Conservation (phyloP, 257 asterid species). For the Striga asiatica region DNA sequence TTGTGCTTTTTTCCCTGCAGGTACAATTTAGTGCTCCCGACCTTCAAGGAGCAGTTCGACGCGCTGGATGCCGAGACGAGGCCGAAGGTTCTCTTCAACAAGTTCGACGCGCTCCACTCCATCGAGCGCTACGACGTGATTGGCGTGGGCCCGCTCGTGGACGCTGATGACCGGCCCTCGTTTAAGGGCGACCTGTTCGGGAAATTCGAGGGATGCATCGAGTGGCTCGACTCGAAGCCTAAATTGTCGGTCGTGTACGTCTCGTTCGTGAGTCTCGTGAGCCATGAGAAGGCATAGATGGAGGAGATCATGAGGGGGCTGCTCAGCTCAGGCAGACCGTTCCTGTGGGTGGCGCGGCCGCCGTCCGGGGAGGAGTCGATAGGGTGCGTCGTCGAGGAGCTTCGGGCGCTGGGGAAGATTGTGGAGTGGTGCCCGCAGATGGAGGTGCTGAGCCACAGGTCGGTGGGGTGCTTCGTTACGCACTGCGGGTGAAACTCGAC, state of each 20-base stretch:
- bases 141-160: slow-evolving; percentile 40
- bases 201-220: slow-evolving; percentile 21
- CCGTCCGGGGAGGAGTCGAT: too few relatives aligned
- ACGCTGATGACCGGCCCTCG: slow-evolving; percentile 21
- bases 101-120: slow-evolving; percentile 30
- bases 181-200: slow-evolving; percentile 32
- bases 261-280: slow-evolving; percentile 46
- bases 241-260: slow-evolving; percentile 41
- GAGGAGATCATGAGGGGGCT: slow-evolving; percentile 48
- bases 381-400: slow-evolving; percentile 20
- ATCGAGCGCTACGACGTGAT: slow-evolving; percentile 20
- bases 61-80: slow-evolving; percentile 17
- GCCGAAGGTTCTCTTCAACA: slow-evolving; percentile 40
- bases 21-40: slow-evolving; percentile 11
- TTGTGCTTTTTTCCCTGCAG: not conserved
- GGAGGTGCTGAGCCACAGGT: slow-evolving; percentile 33
- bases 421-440: slow-evolving; percentile 48
- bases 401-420: slow-evolving; percentile 25
- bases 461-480: slow-evolving; percentile 38
- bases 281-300: slow-evolving; percentile 17
- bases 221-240: slow-evolving; percentile 32
- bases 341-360: slow-evolving; percentile 56
- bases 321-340: slow-evolving; percentile 26
- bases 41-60: slow-evolving; percentile 37
- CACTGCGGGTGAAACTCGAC: slow-evolving; percentile 65